Evolutionary conservation across 2,329 filamentous ascomycete species (phyloP).

Genomic region (Lasiodiplodia theobromae): DNA sequence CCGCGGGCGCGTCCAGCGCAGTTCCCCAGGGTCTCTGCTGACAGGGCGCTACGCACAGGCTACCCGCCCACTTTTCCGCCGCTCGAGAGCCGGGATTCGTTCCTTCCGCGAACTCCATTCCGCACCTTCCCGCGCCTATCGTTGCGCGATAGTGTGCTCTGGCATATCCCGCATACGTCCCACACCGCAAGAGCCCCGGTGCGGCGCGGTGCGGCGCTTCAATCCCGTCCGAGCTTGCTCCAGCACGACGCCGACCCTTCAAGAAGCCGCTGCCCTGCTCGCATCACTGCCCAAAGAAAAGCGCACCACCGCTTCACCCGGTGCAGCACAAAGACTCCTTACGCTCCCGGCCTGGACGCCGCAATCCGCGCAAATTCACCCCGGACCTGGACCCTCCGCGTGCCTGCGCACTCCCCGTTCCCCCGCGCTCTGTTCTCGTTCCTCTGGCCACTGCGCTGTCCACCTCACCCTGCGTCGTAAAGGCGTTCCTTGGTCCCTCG

Average conservation of each 20-base stretch:
- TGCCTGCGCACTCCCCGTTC: not conserved
- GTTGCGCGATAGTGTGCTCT: slow-evolving; percentile 18
- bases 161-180: not conserved
- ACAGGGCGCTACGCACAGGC: slow-evolving; percentile 21
- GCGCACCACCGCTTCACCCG: not conserved
- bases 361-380: not conserved
- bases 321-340: not conserved
- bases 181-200: slow-evolving; percentile 24
- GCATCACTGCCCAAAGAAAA: not conserved
- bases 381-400: slow-evolving; percentile 12
- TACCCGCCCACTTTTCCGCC: slow-evolving; percentile 14
- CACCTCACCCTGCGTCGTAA: slow-evolving; percentile 17
- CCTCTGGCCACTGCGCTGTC: not conserved
- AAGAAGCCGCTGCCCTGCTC: slow-evolving; percentile 6
- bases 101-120: slow-evolving; percentile 18
- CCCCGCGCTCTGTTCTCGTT: slow-evolving; percentile 5
- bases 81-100: slow-evolving; percentile 15
- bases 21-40: slow-evolving; percentile 11
- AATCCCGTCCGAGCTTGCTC: slow-evolving; percentile 15
- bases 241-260: not conserved
- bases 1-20: not conserved
- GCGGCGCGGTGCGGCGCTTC: slow-evolving; percentile 14
- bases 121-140: slow-evolving; percentile 20
- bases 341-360: slow-evolving; percentile 10
- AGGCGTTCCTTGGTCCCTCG: slow-evolving; percentile 13